Evolutionary conservation across 176 grass and related monocot species (phyloP).

Genomic region (Aegilops sharonensis): DNA sequence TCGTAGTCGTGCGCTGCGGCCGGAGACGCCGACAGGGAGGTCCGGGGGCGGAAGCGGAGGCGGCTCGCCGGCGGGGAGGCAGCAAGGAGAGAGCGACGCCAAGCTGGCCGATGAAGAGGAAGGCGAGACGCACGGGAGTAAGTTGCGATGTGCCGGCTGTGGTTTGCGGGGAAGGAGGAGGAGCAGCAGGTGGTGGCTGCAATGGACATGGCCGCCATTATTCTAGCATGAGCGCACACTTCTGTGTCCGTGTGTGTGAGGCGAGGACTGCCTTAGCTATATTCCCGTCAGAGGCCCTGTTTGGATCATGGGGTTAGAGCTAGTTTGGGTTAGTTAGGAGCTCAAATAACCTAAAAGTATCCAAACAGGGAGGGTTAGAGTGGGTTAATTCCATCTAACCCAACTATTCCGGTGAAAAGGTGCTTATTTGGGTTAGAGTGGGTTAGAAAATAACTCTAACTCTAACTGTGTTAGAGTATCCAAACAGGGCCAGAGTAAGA

Average conservation of each 20-base stretch:
- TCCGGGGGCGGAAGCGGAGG: slow-evolving; percentile 14
- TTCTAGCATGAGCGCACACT: not conserved
- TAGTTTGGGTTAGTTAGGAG: too few species aligned
- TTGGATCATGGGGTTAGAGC: too few species aligned
- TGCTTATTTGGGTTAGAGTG: too few species aligned
- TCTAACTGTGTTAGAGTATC: too few species aligned
- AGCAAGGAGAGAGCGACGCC: not conserved
- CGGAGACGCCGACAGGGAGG: slow-evolving; percentile 30
- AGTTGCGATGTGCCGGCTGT: not conserved
- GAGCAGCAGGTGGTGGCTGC: not conserved
- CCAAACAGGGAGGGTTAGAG: too few species aligned
- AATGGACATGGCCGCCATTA: slow-evolving; percentile 11
- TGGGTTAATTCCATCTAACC: too few species aligned
- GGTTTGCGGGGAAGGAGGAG: not conserved
- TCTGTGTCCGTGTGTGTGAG: not conserved
- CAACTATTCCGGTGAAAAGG: too few species aligned
- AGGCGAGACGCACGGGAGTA: not conserved
- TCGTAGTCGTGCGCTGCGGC: slow-evolving; percentile 40
- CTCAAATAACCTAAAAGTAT: too few species aligned
- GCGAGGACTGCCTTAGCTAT: not conserved
- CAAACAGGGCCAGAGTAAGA: not conserved
- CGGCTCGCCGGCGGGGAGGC: not conserved
- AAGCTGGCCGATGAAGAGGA: not conserved
- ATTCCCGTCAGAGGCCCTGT: too few species aligned
- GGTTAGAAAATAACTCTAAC: too few species aligned